Evolutionary conservation across 768 basidiomycete genomes (phyloP).

Genomic region (Lactarius pseudohatsudake): DNA sequence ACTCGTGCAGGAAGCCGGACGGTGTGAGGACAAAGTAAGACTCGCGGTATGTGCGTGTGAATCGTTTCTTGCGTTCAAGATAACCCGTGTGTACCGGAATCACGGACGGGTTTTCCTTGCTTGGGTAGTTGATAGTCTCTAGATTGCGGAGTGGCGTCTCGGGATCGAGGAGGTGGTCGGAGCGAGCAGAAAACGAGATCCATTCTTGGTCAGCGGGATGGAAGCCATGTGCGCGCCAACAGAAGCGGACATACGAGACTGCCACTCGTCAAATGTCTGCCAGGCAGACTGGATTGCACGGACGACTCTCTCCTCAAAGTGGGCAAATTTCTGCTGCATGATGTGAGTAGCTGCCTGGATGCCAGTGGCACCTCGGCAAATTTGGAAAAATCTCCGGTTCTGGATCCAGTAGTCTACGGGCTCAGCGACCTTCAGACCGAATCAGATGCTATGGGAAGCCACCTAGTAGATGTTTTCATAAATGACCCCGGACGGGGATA

Average conservation of each 20-base stretch:
- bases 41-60: constrained; percentile 83
- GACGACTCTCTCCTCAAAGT: constrained; percentile 96
- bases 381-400: no score
- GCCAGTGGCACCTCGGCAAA: no score
- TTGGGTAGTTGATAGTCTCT: constrained; percentile 76
- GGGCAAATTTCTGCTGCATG: constrained; percentile 95
- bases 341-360: no score
- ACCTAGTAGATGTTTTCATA: no score
- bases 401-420: no score
- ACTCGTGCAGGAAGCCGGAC: constrained; percentile 96
- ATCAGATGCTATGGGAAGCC: no score
- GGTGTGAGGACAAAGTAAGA: constrained; percentile 91
- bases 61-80: constrained; percentile 94
- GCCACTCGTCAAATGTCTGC: constrained; percentile 96
- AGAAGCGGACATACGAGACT: constrained; percentile 70
- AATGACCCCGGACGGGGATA: no score
- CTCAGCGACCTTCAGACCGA: no score
- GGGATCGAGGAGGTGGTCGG: constrained; percentile 94
- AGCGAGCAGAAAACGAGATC: constrained; percentile 91
- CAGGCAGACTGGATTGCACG: constrained; percentile 94
- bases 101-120: constrained; percentile 86
- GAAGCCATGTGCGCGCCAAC: constrained; percentile 73
- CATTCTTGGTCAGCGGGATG: constrained; percentile 89
- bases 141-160: constrained; percentile 91
- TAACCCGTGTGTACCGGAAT: constrained; percentile 84